These are phyloP conservation scores for Botrytis fragariae DNA, from an alignment of 2,329 filamentous ascomycete species.

Conservation along the genomic window DNA sequence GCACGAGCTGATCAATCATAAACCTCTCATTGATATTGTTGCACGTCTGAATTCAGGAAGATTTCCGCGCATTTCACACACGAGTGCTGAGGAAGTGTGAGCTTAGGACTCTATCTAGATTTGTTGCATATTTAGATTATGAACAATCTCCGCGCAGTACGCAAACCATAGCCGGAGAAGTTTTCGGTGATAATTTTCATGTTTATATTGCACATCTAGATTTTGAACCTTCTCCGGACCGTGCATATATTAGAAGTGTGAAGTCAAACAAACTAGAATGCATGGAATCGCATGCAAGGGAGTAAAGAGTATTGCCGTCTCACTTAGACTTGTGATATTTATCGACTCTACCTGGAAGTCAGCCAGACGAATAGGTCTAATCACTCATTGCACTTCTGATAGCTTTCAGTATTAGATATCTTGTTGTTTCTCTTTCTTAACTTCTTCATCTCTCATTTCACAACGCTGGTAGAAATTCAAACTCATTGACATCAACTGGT, in stretches of 20 bases:
- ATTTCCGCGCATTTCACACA: background rate
- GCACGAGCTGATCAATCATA: background rate
- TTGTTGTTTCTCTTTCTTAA: background rate
- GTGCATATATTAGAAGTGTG: background rate
- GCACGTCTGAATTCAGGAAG: background rate
- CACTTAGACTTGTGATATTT: background rate
- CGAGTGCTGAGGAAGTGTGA: background rate
- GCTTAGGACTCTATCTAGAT: background rate
- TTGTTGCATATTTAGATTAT: background rate
- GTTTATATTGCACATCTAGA: background rate
- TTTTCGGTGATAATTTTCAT: background rate
- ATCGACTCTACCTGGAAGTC: background rate
- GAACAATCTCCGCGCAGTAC: background rate
- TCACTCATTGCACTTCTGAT: background rate
- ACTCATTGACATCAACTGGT: background rate
- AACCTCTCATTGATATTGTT: background rate
- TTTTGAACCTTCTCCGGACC: background rate
- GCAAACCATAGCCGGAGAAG: background rate
- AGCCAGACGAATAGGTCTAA: background rate
- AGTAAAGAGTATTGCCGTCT: background rate
- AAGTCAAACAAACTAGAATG: background rate
- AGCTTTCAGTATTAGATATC: background rate
- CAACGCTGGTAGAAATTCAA: background rate
- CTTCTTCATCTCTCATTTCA: background rate
- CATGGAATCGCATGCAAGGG: background rate